Percentiles rank a stretch among this genome's conserved stretches.
Evolutionary conservation across 2,329 filamentous ascomycete genomes (phyloP).

Genomic region (Neonectria sp.): DNA sequence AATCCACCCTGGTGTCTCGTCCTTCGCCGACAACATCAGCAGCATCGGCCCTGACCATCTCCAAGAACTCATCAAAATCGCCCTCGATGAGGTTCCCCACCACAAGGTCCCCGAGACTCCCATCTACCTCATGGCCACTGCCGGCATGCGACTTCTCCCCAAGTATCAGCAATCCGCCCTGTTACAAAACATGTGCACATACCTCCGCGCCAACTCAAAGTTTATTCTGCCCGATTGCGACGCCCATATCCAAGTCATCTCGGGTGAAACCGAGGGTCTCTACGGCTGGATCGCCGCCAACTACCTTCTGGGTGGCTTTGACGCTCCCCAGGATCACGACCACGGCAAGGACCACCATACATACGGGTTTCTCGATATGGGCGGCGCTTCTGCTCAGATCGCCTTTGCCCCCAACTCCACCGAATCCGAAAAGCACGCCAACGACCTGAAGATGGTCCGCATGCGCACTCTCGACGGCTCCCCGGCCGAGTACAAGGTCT

Average conservation of each 20-base stretch:
- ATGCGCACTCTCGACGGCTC: slow-evolving; percentile 87
- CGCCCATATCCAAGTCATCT: slow-evolving; percentile 92
- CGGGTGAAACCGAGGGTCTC: slow-evolving; percentile 93
- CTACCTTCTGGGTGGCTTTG: slow-evolving; percentile 93
- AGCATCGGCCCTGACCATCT: slow-evolving; percentile 88
- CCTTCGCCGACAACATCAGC: slow-evolving; percentile 84
- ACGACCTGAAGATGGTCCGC: slow-evolving; percentile 89
- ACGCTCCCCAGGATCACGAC: slow-evolving; percentile 79
- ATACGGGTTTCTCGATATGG: slow-evolving; percentile 99
- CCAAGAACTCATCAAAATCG: slow-evolving; percentile 84
- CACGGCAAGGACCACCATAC: slow-evolving; percentile 94
- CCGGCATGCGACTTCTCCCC: slow-evolving; percentile 91
- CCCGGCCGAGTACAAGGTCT: slow-evolving; percentile 86
- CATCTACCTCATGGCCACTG: slow-evolving; percentile 95
- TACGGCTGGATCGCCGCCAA: slow-evolving; percentile 99
- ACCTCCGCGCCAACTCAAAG: slow-evolving; percentile 80
- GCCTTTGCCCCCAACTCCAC: slow-evolving; percentile 96
- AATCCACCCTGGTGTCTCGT: slow-evolving; percentile 92
- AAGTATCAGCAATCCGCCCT: slow-evolving; percentile 80
- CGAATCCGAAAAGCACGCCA: slow-evolving; percentile 88
- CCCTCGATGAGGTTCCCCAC: slow-evolving; percentile 81
- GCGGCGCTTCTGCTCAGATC: slow-evolving; percentile 96
- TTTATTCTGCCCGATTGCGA: slow-evolving; percentile 94
- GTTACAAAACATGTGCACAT: slow-evolving; percentile 85
- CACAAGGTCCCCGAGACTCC: slow-evolving; percentile 87